Percentiles rank a stretch among this genome's conserved stretches.
phyloP scores from a whole-genome alignment of 495 filamentous ascomycete genomes.

The Cercophora samala region DNA sequence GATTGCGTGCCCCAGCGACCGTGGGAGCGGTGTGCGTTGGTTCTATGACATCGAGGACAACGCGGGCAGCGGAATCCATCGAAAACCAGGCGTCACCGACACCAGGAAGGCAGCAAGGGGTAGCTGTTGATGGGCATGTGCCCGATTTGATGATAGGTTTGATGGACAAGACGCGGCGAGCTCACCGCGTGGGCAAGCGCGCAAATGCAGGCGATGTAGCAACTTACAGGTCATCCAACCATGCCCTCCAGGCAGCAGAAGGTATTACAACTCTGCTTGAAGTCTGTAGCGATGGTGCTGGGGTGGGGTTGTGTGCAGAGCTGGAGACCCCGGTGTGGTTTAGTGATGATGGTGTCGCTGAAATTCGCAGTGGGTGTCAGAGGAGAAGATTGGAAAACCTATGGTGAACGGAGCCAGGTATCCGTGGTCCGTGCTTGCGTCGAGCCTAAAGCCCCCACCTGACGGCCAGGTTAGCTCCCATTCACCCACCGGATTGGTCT shows the following conservation, averaged over 20 bases:
- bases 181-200: constrained; percentile 21
- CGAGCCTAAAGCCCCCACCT: constrained; percentile 13
- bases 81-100: constrained; percentile 27
- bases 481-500: constrained; percentile 10
- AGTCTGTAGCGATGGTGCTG: constrained; percentile 21
- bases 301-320: constrained; percentile 26
- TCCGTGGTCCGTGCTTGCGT: constrained; percentile 26
- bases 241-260: constrained; percentile 34
- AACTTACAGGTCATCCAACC: constrained; percentile 41
- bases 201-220: constrained; percentile 18
- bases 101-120: constrained; percentile 29
- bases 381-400: constrained; percentile 34
- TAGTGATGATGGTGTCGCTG: constrained; percentile 38
- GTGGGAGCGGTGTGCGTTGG: constrained; percentile 21
- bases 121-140: constrained; percentile 40
- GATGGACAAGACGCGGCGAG: constrained; percentile 37
- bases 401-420: constrained; percentile 30
- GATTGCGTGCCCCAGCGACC: constrained; percentile 37
- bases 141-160: constrained; percentile 41
- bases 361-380: constrained; percentile 36
- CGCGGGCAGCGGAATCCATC: constrained; percentile 35
- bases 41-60: constrained; percentile 27
- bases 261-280: constrained; percentile 8
- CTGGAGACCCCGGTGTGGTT: constrained; percentile 32
- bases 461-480: not conserved